Evolutionary conservation across 306 rosid genomes (phyloP).

Genomic region (Prunus mume): DNA sequence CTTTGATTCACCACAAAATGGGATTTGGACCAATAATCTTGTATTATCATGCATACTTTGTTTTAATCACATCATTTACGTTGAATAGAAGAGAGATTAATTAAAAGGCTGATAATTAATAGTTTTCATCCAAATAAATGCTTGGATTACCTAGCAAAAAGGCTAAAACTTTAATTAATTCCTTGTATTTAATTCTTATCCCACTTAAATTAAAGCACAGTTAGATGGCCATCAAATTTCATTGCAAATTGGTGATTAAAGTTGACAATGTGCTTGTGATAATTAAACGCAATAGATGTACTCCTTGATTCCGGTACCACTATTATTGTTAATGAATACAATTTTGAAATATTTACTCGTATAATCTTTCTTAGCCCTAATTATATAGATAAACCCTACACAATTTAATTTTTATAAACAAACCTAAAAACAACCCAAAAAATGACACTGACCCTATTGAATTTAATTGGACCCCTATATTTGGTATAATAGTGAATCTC

Average conservation of each 20-base stretch:
- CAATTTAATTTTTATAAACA: too few relatives aligned
- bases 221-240: not conserved
- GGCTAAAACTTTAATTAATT: constrained; percentile 12
- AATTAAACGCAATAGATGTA: not conserved
- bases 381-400: too few relatives aligned
- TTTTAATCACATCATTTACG: too few relatives aligned
- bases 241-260: not conserved
- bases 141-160: constrained; percentile 7
- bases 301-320: not conserved
- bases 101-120: not conserved
- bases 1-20: not conserved
- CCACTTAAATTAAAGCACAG: not conserved
- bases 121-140: constrained; percentile 3
- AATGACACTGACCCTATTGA: too few relatives aligned
- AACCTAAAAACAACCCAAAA: too few relatives aligned
- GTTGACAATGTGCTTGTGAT: not conserved
- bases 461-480: too few relatives aligned
- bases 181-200: not conserved
- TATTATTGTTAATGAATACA: not conserved
- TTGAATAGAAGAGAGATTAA: too few relatives aligned
- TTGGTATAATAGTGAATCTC: too few relatives aligned
- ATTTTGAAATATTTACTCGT: not conserved
- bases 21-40: too few relatives aligned
- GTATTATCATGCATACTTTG: not conserved
- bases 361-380: too few relatives aligned